A percentile compares a stretch with the other conserved stretches of the same genome.
Evolutionary conservation across 2,329 filamentous ascomycete genomes (phyloP).

Genomic region (Hymenoscyphus scutula): DNA sequence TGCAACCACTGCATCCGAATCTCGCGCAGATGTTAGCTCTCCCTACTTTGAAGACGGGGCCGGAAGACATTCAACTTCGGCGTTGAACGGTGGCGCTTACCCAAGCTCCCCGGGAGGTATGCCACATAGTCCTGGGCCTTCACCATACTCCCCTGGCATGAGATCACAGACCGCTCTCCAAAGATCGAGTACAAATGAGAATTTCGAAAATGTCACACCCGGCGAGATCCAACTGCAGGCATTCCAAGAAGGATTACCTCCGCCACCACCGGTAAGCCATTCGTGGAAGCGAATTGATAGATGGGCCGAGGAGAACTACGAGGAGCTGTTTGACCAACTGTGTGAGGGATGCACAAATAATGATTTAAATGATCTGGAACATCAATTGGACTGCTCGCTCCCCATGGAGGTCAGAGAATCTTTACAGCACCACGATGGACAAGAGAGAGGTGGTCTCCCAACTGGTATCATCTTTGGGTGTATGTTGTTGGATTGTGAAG

Average conservation of each 20-base stretch:
- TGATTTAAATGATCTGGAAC: conserved; percentile 94
- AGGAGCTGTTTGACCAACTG: conserved; percentile 89
- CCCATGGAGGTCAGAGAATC: conserved; percentile 94
- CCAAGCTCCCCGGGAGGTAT: conserved; percentile 37
- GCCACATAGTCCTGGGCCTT: conserved; percentile 56
- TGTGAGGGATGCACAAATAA: conserved; percentile 90
- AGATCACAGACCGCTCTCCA: conserved; percentile 70
- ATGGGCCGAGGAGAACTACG: conserved; percentile 94
- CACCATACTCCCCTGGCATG: conserved; percentile 88
- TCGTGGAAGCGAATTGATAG: conserved; percentile 93
- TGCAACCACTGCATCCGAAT: conserved; percentile 81
- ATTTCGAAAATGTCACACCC: conserved; percentile 67
- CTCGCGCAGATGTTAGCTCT: conserved; percentile 76
- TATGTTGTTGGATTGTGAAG: conserved; percentile 97
- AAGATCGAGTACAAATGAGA: conserved; percentile 60
- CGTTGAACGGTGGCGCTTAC: conserved; percentile 57
- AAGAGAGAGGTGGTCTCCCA: conserved; percentile 86
- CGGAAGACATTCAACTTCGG: conserved; percentile 50
- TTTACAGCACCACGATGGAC: conserved; percentile 87
- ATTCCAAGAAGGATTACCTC: conserved; percentile 87
- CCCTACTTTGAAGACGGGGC: conserved; percentile 70
- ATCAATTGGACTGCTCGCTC: conserved; percentile 90
- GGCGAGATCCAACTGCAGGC: conserved; percentile 96
- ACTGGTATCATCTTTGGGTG: conserved; percentile 90
- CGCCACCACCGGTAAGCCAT: conserved; percentile 80